phyloP scores from a whole-genome alignment of 2,329 filamentous ascomycete genomes.

The Calonectria hongkongensis region DNA sequence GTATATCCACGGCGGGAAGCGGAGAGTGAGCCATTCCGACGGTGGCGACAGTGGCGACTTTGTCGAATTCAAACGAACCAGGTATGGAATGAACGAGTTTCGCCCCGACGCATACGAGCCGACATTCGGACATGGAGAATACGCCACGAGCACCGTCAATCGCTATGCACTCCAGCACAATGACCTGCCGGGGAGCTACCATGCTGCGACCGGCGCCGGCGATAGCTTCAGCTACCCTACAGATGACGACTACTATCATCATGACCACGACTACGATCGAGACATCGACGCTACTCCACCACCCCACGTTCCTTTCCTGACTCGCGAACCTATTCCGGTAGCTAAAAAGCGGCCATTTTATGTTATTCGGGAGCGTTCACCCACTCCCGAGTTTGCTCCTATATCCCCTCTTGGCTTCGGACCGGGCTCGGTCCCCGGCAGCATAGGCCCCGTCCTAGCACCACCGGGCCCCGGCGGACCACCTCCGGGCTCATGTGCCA shows the following conservation, averaged over 20 bases:
- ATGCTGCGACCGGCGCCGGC: slow-evolving; percentile 1
- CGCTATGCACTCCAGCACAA: slow-evolving; percentile 12
- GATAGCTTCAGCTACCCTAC: slow-evolving; percentile 27
- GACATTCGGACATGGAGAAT: slow-evolving; percentile 7
- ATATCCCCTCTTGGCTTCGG: slow-evolving; percentile 42
- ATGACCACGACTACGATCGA: slow-evolving; percentile 42
- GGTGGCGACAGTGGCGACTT: slow-evolving; percentile 55
- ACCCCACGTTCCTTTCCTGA: slow-evolving; percentile 31
- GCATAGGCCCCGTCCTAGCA: slow-evolving; percentile 45
- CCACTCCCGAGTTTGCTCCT: slow-evolving; percentile 49
- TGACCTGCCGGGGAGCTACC: slow-evolving; percentile 19
- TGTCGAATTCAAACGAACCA: slow-evolving; percentile 51
- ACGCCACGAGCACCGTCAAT: slow-evolving; percentile 40
- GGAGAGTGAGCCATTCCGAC: slow-evolving; percentile 61
- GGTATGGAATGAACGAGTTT: slow-evolving; percentile 38
- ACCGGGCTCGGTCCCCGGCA: slow-evolving; percentile 42
- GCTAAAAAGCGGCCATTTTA: slow-evolving; percentile 61
- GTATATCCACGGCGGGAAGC: slow-evolving; percentile 62
- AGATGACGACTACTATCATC: slow-evolving; percentile 39
- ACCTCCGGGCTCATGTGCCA: slow-evolving; percentile 52
- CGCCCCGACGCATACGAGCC: slow-evolving; percentile 20
- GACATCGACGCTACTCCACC: slow-evolving; percentile 43
- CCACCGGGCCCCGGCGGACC: slow-evolving; percentile 38
- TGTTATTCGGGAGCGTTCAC: slow-evolving; percentile 61
- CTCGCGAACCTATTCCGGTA: slow-evolving; percentile 53